A percentile compares a stretch with the other conserved stretches of the same genome.
phyloP scores from a whole-genome alignment of 2,329 filamentous ascomycete genomes.

The Colletotrichum tamarilloi region DNA sequence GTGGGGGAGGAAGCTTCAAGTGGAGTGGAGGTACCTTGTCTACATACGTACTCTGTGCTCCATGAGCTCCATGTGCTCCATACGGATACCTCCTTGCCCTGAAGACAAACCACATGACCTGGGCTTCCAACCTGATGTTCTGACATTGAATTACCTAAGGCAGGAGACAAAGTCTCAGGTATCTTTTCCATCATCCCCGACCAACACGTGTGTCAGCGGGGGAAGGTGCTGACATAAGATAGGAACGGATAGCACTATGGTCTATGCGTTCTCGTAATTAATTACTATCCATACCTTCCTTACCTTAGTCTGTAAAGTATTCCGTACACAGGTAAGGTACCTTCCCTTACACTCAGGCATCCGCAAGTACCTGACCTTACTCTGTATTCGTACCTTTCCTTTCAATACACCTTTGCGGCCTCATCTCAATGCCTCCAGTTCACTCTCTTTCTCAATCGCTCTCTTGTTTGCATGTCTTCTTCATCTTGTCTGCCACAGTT shows the following conservation, averaged over 20 bases:
- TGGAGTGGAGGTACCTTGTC: not conserved
- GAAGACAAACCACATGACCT: not conserved
- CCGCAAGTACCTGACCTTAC: no score
- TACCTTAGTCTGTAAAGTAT: not conserved
- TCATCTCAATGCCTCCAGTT: not conserved
- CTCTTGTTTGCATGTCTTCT: not conserved
- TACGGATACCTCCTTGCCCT: not conserved
- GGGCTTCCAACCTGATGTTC: not conserved
- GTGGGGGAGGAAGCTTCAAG: not conserved
- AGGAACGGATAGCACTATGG: not conserved
- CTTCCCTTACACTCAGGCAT: no score
- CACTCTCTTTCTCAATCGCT: not conserved
- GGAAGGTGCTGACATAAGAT: not conserved
- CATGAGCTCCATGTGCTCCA: no score
- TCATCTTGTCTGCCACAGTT: not conserved
- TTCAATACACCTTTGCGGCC: not conserved
- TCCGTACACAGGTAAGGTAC: no score
- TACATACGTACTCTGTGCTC: not conserved
- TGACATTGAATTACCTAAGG: not conserved
- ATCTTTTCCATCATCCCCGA: constrained; percentile 1
- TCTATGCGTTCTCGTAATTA: not conserved
- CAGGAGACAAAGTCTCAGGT: not conserved
- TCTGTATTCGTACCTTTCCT: no score
- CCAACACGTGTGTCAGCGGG: not conserved
- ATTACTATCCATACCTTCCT: not conserved